Evolutionary conservation across 805 yeast genomes (phyloP), one percentile per base, ranked within the genome.

Genomic region (Clavispora santaluciae): DNA sequence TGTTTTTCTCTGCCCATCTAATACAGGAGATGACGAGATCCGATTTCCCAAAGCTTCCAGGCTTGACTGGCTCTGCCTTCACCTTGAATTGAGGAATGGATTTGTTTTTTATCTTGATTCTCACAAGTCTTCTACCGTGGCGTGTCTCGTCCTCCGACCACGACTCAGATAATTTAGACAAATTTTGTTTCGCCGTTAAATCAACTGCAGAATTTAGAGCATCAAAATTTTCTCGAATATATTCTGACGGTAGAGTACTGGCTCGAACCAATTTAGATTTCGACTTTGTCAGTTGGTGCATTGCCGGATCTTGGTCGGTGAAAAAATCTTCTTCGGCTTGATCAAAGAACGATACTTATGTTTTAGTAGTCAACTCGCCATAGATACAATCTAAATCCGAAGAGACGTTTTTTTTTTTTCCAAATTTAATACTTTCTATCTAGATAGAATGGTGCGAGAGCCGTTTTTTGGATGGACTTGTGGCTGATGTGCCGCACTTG

Each of bases 1-100:
- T 61, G 26, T 59, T 57, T 36, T 66, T 60, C 35, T 72, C 77
- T 30, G 63, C 59, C 81, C 84, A 79, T 54, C 66, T 70, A 23
- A 81, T 79, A 54, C 88, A 82, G 15, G 79, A 72, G 15, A 81
- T 68, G 13, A 77, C 73, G 6, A 77, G 71, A 37, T 63, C 64
- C 4, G 67, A 64, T 53, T 31, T 59, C 40, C 53, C 70, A 9
- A 22, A 17, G 22, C 7, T 2, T 18, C 18, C 20, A 2, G 21
- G 25, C 1, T 7, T 18, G 2, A 30, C 17, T 4, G 30, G 21
- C 8, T 13, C 20, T 12, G 36, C 30, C n/a, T 17, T 15, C 5
- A 30, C 12, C 33, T 21, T n/a, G 5, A 22, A 13, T 5, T 16
- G 24, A 12, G 40, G 29, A 16, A 33, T 35, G 48, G 64, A 42